Base-by-base conservation (phyloP, 1,284 basidiomycete species). In the Boletus mariae region DNA sequence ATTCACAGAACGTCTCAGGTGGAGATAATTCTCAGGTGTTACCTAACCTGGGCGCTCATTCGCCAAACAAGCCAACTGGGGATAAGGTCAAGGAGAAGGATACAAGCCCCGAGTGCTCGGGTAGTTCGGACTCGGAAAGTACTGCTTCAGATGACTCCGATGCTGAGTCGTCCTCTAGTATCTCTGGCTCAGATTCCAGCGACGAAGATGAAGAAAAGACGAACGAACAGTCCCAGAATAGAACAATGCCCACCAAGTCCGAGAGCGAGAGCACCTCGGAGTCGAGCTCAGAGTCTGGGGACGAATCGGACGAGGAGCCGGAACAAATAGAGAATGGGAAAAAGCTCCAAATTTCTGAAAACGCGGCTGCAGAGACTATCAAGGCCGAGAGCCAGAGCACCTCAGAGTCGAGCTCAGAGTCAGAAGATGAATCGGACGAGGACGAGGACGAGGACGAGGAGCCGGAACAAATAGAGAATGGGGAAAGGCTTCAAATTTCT, bases 71-170 rank as follows among this genome's bases (percentile, higher is more conserved):
- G 34, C 29, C 43, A 35, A 32, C 15, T 47, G 47, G 37, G n/a
- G 17, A 23, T 23, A 23, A 20, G 10, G 11, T 32, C 28, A 48
- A 57, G 44, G 40, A 37, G 54, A 52, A 56, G 68, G 64, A 20
- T 55, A 62, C 49, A n/a, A 60, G 61, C 52, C 63, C 73, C 13
- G 60, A 66, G 53, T 63, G 60, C 37, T 59, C 60, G 11, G 51
- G 52, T 35, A 41, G 29, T 46, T 53, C 61, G 40, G 56, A 32
- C 12, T 32, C 53, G 20, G 31, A 55, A 42, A 47, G 41, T 47
- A 52, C 53, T 45, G 40, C 53, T 51, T 57, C 52, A 26, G 55
- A 54, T 26, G 23, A 20, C 46, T 58, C 65, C 7, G 51, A 56
- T 47, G 23, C 54, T 38, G 55, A 67, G 42, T 55, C 56, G 17